Conservation (phyloP, 2,329 filamentous ascomycete species). For the Cercospora citrullina region DNA sequence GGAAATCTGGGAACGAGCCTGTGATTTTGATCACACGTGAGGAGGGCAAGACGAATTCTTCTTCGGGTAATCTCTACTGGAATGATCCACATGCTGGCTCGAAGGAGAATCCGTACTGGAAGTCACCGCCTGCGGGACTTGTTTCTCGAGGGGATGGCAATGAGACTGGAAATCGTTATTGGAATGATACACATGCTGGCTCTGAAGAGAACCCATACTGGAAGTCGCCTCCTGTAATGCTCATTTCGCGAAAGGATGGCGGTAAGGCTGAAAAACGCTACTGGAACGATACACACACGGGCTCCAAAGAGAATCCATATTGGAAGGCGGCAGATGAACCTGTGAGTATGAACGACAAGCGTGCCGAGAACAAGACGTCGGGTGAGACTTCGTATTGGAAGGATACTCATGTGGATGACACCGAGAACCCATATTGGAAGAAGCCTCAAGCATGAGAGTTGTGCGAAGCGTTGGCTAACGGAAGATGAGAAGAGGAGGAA, state of each 20-base stretch:
- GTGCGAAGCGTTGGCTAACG: too few relatives aligned
- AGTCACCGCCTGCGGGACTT: neutral
- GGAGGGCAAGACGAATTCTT: neutral
- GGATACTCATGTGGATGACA: neutral
- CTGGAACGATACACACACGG: neutral
- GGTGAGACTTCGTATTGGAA: neutral
- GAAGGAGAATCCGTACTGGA: neutral
- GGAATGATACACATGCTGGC: neutral
- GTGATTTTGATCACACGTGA: neutral
- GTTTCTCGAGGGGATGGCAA: neutral
- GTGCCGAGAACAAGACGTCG: neutral
- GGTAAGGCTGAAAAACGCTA: neutral
- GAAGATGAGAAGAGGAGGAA: too few relatives aligned
- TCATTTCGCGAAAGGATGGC: neutral
- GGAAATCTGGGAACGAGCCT: neutral
- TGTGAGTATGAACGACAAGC: neutral
- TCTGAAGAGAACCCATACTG: neutral
- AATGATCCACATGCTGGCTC: neutral
- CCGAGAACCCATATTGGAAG: neutral
- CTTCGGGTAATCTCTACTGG: neutral
- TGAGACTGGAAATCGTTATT: neutral
- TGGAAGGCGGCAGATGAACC: neutral
- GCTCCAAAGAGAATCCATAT: neutral
- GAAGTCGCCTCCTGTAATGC: neutral
- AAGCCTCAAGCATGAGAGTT: neutral